phyloP scores from a whole-genome alignment of 805 yeast genomes.

The Candida qinlingensis region DNA sequence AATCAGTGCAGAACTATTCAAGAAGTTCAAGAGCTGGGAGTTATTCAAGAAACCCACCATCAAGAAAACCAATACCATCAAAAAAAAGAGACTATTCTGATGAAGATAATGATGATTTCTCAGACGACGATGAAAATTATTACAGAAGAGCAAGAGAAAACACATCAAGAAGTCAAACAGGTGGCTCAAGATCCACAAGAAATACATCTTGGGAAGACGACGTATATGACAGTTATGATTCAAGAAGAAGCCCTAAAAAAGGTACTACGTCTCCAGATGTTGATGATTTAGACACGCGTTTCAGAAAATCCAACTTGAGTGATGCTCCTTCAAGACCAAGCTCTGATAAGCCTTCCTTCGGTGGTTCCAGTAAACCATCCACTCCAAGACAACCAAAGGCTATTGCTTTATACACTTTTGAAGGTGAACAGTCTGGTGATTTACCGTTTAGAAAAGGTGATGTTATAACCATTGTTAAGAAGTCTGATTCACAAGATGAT shows the following conservation, averaged over 20 bases:
- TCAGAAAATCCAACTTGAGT: slow-evolving; percentile 35
- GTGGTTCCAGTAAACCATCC: slow-evolving; percentile 14
- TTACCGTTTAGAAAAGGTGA: slow-evolving; percentile 93
- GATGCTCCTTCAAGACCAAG: slow-evolving; percentile 35
- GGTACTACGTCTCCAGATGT: slow-evolving; percentile 18
- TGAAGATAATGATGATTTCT: slow-evolving; percentile 28
- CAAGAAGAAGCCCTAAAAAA: slow-evolving; percentile 10
- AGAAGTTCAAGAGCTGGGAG: slow-evolving; percentile 5
- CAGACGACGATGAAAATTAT: slow-evolving; percentile 34
- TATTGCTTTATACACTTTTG: slow-evolving; percentile 81
- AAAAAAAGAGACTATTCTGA: slow-evolving; percentile 23
- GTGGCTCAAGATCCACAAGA: slow-evolving; percentile 18
- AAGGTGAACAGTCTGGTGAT: slow-evolving; percentile 93
- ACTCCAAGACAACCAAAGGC: slow-evolving; percentile 60
- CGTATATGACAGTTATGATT: slow-evolving; percentile 54
- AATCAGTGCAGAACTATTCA: slow-evolving; percentile 25
- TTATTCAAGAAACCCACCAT: slow-evolving; percentile 13
- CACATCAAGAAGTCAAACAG: slow-evolving; percentile 12
- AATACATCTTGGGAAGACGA: slow-evolving; percentile 82
- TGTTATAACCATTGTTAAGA: slow-evolving; percentile 78
- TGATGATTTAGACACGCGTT: slow-evolving; percentile 35
- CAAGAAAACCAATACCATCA: slow-evolving; percentile 7
- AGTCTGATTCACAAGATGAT: slow-evolving; percentile 84
- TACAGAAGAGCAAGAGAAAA: slow-evolving; percentile 28
- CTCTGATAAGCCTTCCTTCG: slow-evolving; percentile 37